Evolutionary conservation across 108 stramenopile genomes (phyloP).

Genomic region (Fistulifera solaris): DNA sequence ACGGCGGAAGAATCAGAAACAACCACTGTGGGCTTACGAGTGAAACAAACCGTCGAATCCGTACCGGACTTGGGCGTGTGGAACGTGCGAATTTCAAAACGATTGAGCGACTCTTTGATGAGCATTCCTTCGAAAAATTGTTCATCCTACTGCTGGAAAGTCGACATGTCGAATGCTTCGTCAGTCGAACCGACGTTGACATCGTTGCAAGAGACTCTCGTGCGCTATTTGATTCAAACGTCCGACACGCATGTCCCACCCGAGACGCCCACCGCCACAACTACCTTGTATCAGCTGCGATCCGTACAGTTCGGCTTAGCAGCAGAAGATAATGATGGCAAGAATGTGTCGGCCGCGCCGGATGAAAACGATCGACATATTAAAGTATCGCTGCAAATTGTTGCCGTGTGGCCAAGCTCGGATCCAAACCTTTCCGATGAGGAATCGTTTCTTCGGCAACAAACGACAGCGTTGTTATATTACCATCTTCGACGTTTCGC

Average conservation of each 20-base stretch:
- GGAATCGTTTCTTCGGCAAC: constrained; percentile 30
- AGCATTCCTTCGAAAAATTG: constrained; percentile 6
- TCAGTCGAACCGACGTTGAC: constrained; percentile 35
- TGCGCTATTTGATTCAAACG: constrained; percentile 21
- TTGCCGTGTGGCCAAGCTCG: constrained; percentile 14
- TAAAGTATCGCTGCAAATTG: constrained; percentile 24
- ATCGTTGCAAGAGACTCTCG: constrained; percentile 24
- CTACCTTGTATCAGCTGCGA: constrained; percentile 30
- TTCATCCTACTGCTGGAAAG: constrained; percentile 19
- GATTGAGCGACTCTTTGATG: background rate
- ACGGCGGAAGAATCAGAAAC: constrained; percentile 25
- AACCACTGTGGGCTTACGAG: constrained; percentile 7
- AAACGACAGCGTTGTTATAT: constrained; percentile 41
- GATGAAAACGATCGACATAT: constrained; percentile 15
- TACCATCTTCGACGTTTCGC: constrained; percentile 80
- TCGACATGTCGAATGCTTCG: constrained; percentile 37
- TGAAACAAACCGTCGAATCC: constrained; percentile 1
- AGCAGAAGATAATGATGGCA: constrained; percentile 12
- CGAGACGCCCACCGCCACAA: constrained; percentile 20
- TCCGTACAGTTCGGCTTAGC: constrained; percentile 38
- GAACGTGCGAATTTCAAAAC: constrained; percentile 35
- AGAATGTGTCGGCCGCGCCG: background rate
- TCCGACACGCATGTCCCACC: background rate
- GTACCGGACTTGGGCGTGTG: constrained; percentile 59
- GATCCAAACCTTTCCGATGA: constrained; percentile 18